Evolutionary conservation across 2,329 filamentous ascomycete genomes (phyloP).

Genomic region (Onygenales sp.): DNA sequence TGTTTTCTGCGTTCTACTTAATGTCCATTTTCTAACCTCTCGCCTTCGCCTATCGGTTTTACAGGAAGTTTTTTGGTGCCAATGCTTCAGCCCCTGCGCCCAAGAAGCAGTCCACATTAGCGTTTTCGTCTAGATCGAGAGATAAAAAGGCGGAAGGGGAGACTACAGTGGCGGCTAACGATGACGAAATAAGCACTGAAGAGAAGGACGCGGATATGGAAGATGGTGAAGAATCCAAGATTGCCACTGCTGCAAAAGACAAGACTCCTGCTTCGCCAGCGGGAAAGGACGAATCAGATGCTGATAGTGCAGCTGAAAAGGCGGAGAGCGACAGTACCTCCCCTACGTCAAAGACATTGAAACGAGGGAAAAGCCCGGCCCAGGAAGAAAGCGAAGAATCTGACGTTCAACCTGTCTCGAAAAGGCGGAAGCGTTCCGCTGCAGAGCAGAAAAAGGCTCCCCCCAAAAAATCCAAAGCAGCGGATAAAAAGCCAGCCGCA

Average conservation of each 20-base stretch:
- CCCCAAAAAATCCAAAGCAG: conserved; percentile 18
- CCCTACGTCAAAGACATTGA: conserved; percentile 18
- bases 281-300: conserved; percentile 7
- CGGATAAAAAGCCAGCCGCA: conserved; percentile 1
- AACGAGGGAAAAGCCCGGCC: conserved; percentile 30
- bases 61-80: conserved; percentile 76
- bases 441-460: conserved; percentile 12
- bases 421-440: conserved; percentile 36
- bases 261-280: conserved; percentile 10
- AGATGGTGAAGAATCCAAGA: background rate
- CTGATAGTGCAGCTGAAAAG: conserved; percentile 10
- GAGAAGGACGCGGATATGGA: conserved; percentile 6
- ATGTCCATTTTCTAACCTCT: conserved; percentile 2
- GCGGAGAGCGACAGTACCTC: conserved; percentile 9
- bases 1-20: background rate
- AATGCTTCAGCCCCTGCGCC: conserved; percentile 49
- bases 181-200: conserved; percentile 20
- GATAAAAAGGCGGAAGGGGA: conserved; percentile 24
- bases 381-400: conserved; percentile 42
- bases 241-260: conserved; percentile 3
- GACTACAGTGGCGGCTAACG: conserved; percentile 12
- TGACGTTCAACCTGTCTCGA: conserved; percentile 52
- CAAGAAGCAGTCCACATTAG: conserved; percentile 67
- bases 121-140: conserved; percentile 55
- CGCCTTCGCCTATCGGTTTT: conserved; percentile 2